Base-by-base conservation (phyloP, 495 filamentous ascomycete species). In the Penicillium bialowiezense region DNA sequence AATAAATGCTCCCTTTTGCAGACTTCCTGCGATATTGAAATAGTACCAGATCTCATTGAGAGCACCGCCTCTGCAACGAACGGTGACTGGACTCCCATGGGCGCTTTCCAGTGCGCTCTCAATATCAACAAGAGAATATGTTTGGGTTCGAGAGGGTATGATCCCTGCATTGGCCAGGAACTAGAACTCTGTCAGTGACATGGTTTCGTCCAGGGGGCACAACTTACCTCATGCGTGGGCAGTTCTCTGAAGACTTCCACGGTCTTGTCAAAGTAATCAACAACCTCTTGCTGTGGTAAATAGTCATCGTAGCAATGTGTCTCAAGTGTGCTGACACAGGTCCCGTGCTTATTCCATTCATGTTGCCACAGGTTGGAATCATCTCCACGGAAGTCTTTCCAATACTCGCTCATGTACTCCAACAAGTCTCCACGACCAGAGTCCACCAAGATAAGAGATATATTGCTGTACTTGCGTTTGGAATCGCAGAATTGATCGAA, bases 11-110 rank as follows among this genome's bases (percentile, higher is more conserved):
- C 90, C 90, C 5, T 77, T 84, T 60, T 90, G 87, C 32, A 95
- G 65, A 48, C 79, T 84, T 23, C 91, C 91, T 41, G 79, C 78
- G 9, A 95, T 81, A 55, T 91, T 86, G 71, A 86, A 95, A 51
- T 83, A 81, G 60, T 95, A 95, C 87, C 88, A 93, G 18, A 89
- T 81, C 68, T 95, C 85, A 56, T 90, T 85, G 20, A 96, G 67
- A 7, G 72, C 62, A 17, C 74, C 72, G 9, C 65, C 62, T 0
- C 60, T 63, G 66, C 91, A 96, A 37, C 84, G 80, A 6, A 95
- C 72, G 12, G 84, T 83, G 7, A 90, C 88, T 2, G 73, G 68
- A 13, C 79, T 75, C 14, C 88, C 88, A 51, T 85, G 85, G 26
- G 78, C 81, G 7, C 61, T 54, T 28, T 76, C 70, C n/a, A 95